Base-by-base conservation (phyloP, 1,284 basidiomycete genomes). In the Ceratobasidium sp. region DNA sequence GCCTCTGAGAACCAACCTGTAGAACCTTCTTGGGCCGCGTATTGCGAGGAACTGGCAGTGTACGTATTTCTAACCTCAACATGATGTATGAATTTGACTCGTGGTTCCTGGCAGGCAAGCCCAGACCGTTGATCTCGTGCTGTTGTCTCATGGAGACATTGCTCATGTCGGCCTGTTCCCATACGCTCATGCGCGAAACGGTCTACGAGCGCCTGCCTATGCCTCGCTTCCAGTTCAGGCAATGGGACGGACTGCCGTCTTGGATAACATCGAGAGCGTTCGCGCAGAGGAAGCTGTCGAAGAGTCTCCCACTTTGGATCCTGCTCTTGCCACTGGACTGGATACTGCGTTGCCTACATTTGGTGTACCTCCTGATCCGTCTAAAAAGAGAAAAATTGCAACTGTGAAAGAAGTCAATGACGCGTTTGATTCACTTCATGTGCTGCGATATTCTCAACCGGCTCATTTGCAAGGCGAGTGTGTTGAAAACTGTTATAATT, bases 141-240 rank as follows among this genome's bases (percentile, higher is more conserved):
- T 98, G 26, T 88, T 99, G 71, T 98, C 97, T 0, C 97, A 99
- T 86, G 96, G 97, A 0, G 95, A 97, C 80, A 88, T 98, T 10
- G 88, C 90, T 2, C 96, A 98, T 83, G 89, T 94, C 23, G 97
- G 97, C 7, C 87, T 99, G 23, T 98, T 96, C 83, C 91, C 97
- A 6, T 98, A 96, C 84, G 96, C 97, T 0, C 90, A 95, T 82
- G 90, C 96, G 5, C 89, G 91, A 82, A 96, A 96, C 91, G 94
- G 93, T 23, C 88, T 99, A 54, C 93, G 90, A 70, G 97, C 96
- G 57, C 96, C 96, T 10, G 92, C 96, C n/a, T 99, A 99, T 84
- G 94, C 95, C 0, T 98, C 97, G 0, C 90, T 99, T 65, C 97
- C 98, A 28, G 96, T 98, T 0, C 96, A 98, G 81, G 96, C 97